Conservation (phyloP, 2,329 filamentous ascomycete species). For the Epichloe bromicola region DNA sequence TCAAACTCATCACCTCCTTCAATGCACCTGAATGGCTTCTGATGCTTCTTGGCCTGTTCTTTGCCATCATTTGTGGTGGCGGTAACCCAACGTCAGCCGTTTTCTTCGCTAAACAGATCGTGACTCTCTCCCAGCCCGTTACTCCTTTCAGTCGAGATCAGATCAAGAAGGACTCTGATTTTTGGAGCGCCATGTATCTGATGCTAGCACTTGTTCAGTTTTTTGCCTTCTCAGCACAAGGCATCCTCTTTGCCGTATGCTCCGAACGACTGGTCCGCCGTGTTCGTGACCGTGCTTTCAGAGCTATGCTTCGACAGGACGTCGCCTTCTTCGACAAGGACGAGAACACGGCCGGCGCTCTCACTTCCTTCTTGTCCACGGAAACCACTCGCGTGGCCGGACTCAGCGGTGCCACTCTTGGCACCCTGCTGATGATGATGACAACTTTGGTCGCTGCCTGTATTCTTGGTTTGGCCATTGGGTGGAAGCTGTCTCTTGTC, state of each 20-base stretch:
- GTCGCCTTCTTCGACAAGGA: constrained; percentile 84
- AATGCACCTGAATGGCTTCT: constrained; percentile 58
- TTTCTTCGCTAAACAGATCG: constrained; percentile 83
- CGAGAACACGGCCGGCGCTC: constrained; percentile 75
- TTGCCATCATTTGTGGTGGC: constrained; percentile 64
- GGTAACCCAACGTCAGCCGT: constrained; percentile 59
- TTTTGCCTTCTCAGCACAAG: constrained; percentile 54
- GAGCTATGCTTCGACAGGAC: constrained; percentile 81
- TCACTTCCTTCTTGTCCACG: constrained; percentile 80
- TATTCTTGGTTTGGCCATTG: constrained; percentile 56
- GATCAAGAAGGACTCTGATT: constrained; percentile 60
- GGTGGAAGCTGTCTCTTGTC: constrained; percentile 80
- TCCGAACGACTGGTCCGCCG: constrained; percentile 78
- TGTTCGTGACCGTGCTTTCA: constrained; percentile 71
- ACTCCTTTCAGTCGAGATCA: constrained; percentile 36
- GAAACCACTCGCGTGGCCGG: constrained; percentile 83
- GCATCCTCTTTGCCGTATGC: constrained; percentile 66
- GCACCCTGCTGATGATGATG: constrained; percentile 66
- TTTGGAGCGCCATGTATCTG: constrained; percentile 82
- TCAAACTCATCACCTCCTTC: constrained; percentile 69
- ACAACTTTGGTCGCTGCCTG: constrained; percentile 71
- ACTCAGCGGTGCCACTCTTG: constrained; percentile 75
- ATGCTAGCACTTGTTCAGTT: constrained; percentile 69
- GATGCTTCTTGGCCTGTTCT: constrained; percentile 63
- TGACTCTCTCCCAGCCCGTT: constrained; percentile 45